Base-by-base conservation (phyloP, 192 early-diverging fungal genomes). In the Lobosporangium transversale region DNA sequence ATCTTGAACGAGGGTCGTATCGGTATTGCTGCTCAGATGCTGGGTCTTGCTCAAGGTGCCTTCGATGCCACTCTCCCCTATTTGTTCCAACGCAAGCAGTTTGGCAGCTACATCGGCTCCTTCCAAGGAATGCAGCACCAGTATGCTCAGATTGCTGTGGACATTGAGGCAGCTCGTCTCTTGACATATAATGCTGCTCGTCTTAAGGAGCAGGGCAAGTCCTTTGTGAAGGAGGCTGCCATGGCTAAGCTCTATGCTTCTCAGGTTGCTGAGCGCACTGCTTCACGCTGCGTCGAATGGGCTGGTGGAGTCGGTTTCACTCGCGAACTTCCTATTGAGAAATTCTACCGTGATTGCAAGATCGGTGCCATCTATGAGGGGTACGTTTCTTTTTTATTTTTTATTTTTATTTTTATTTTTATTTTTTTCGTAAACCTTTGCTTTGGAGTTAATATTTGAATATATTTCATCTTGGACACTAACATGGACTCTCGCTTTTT, bases 1-100 rank as follows among this genome's bases (percentile, higher is more conserved):
- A 95, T 96, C 58, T 88, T 99, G 59, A 99, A 99, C 84, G 97
- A 99, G 81, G 97, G 97, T 33, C 92, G 97, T 68, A 94, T 99
- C 57, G 97, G 97, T 64, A 98, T 98, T 82, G 95, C 95, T 43
- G 97, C 95, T 18, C 97, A 98, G 79, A 98, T 99, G 97, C 79
- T 98, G 32, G 97, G 97, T 47, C 79, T 96, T 36, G 96, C 97
- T 11, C 96, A 97, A 82, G 97, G 97, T 40, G 94, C 91, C 15
- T 92, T 89, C 60, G 96, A 99, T 80, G 71, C 82, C 45, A 92
- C 93, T 12, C 61, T 98, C 74, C 93, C 94, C 18, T 99, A 99
- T 80, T 83, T 94, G 64, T 94, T 95, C 83, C 89, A 99, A 86
- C 88, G 97, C 67, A 95, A 97, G 87, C 94, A 96, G 87, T 99